Conservation (phyloP, 2,329 filamentous ascomycete species). For the Decorospora gaudefroyi region DNA sequence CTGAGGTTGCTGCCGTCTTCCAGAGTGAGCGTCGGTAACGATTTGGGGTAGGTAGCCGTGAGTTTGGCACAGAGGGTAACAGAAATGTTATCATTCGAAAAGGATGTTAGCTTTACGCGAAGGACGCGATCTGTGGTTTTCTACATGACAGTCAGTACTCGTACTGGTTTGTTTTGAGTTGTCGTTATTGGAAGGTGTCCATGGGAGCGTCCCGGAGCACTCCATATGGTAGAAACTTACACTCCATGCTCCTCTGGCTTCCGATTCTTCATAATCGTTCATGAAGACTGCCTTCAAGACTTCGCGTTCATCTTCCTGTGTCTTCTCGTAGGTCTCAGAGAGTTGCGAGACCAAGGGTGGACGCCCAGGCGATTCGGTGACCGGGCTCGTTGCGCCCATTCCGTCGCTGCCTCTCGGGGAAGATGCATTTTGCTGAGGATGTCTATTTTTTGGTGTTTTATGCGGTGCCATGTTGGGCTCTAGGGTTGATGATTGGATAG, state of each 20-base stretch:
- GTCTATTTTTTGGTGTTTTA: slow-evolving; percentile 52
- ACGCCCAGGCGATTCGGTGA: slow-evolving; percentile 36
- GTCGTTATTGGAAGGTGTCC: too few relatives aligned
- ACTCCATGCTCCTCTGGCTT: slow-evolving; percentile 80
- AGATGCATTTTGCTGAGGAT: slow-evolving; percentile 39
- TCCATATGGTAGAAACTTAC: slow-evolving; percentile 54
- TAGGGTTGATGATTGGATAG: slow-evolving; percentile 41
- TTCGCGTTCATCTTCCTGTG: slow-evolving; percentile 85
- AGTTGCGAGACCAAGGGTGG: slow-evolving; percentile 43
- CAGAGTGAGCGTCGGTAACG: slow-evolving; percentile 71
- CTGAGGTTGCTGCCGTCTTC: slow-evolving; percentile 68
- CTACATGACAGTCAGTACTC: slow-evolving; percentile 46
- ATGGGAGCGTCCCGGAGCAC: not conserved
- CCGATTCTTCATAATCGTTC: slow-evolving; percentile 80
- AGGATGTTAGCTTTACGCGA: slow-evolving; percentile 75
- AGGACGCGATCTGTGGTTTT: slow-evolving; percentile 80
- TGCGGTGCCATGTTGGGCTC: slow-evolving; percentile 53
- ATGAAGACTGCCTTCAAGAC: slow-evolving; percentile 86
- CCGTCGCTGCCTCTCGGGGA: slow-evolving; percentile 33
- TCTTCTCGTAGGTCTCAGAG: slow-evolving; percentile 72
- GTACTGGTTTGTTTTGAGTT: not conserved
- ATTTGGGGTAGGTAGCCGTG: slow-evolving; percentile 89
- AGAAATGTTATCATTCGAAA: slow-evolving; percentile 71
- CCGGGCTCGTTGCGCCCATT: slow-evolving; percentile 30
- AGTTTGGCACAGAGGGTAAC: slow-evolving; percentile 77